Evolutionary conservation across 2,329 filamentous ascomycete species (phyloP), one percentile per base, ranked within the genome.

Genomic region (Hypoxylon sp.): DNA sequence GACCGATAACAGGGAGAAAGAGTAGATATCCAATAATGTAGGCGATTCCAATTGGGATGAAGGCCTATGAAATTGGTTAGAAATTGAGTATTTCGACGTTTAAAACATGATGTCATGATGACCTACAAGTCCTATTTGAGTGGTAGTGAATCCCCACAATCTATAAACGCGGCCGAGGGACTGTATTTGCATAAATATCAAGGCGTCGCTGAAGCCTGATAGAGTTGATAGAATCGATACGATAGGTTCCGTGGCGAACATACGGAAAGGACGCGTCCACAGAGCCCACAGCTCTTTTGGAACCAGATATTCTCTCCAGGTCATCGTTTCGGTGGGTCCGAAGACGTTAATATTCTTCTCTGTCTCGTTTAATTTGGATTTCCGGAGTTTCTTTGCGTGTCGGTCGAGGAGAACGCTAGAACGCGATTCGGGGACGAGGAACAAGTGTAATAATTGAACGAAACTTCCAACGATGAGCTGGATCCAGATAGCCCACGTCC

Each of bases 161-260:
- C 82, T 77, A 70, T 89, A 89, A 3, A 91, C 89, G 0, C 87
- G 82, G 1, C 81, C 78, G 67, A 90, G 90, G 0, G 86, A 88
- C 74, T 91, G 87, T 42, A 91, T 84, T 77, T 90, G 90, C 80
- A 88, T 90, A 80, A 91, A 91, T 74, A 91, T 90, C 48, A 91
- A 80, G 1, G 88, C 87, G 73, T 91, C 89, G 72, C 83, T 86
- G 81, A 91, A 90, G 37, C 88, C 88, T 60, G 84, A 87, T 48
- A 90, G 81, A 1, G 88, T 79, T 2, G 88, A 90, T 3, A 90
- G 80, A 61, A 83, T 85, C 40, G 86, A 78, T 17, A 91, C 88
- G 66, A 91, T 91, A 0, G 88, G 87, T 76, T 91, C 89, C 1
- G 83, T 88, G 51, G 87, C 66, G 73, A 90, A 88, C 85, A 90